phyloP scores from a whole-genome alignment of 345 rosid species.

The Laguncularia racemosa region DNA sequence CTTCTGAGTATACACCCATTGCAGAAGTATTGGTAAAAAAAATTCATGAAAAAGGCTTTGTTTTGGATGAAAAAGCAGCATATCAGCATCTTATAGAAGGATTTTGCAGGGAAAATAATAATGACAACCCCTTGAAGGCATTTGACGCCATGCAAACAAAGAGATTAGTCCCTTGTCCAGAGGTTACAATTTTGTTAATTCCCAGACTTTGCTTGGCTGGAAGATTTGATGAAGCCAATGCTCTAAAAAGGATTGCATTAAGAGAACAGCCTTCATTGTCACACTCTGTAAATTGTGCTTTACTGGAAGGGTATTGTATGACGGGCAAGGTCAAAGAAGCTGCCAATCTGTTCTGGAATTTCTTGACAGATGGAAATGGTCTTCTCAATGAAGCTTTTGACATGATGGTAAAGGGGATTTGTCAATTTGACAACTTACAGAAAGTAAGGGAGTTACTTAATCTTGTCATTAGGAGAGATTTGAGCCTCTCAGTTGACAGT shows the following conservation, averaged over 20 bases:
- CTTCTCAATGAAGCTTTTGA: constrained; percentile 27
- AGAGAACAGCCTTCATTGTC: constrained; percentile 23
- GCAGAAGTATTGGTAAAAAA: constrained; percentile 39
- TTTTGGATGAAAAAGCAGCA: constrained; percentile 23
- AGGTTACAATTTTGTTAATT: constrained; percentile 35
- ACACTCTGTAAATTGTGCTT: constrained; percentile 26
- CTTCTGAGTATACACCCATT: constrained; percentile 29
- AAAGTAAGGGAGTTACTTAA: constrained; percentile 39
- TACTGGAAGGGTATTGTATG: constrained; percentile 41
- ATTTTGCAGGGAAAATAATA: constrained; percentile 36
- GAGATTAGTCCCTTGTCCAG: constrained; percentile 26
- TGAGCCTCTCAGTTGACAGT: constrained; percentile 32
- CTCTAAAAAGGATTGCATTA: constrained; percentile 21
- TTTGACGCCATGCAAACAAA: constrained; percentile 30
- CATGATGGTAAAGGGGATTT: constrained; percentile 39
- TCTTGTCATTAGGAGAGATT: constrained; percentile 34
- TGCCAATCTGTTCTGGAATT: constrained; percentile 24
- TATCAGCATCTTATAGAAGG: constrained; percentile 47
- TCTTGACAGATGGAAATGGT: constrained; percentile 27
- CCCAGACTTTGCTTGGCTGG: constrained; percentile 39
- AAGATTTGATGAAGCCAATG: constrained; percentile 27
- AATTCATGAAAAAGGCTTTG: constrained; percentile 32
- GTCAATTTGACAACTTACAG: constrained; percentile 30
- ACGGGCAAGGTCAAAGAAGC: constrained; percentile 46
- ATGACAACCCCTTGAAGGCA: constrained; percentile 30